A percentile compares a stretch with the other conserved stretches of the same genome.
phyloP scores from a whole-genome alignment of 805 yeast species.

The Lipomyces lipofer region DNA sequence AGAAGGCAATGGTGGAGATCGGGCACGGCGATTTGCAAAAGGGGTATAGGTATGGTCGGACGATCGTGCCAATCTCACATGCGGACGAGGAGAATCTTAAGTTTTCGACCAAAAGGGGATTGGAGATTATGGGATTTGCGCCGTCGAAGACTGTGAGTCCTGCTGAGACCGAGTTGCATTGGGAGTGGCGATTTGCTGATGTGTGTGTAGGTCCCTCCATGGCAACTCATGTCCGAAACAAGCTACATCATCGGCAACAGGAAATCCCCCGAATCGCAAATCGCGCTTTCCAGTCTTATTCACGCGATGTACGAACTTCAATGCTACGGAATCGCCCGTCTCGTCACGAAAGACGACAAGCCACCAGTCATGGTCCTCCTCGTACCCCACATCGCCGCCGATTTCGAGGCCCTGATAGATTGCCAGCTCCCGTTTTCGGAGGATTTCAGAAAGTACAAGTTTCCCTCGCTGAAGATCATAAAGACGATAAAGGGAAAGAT shows the following conservation, averaged over 20 bases:
- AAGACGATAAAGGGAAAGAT: conserved; percentile 41
- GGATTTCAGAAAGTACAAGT: conserved; percentile 55
- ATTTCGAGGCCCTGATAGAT: conserved; percentile 43
- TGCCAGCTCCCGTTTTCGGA: conserved; percentile 68
- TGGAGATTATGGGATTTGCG: conserved; percentile 67
- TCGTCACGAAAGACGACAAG: conserved; percentile 49
- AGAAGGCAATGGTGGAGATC: conserved; percentile 39
- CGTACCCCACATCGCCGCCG: conserved; percentile 19
- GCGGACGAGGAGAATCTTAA: conserved; percentile 48
- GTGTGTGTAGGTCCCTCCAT: conserved; percentile 55
- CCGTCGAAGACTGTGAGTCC: conserved; percentile 35
- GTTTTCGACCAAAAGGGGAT: conserved; percentile 50
- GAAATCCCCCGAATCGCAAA: conserved; percentile 43
- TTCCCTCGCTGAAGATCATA: conserved; percentile 49
- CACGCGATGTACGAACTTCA: conserved; percentile 53
- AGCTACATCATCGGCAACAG: conserved; percentile 51
- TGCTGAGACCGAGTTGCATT: background rate
- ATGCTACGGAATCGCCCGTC: conserved; percentile 60
- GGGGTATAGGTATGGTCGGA: conserved; percentile 69
- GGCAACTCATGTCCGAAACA: conserved; percentile 61
- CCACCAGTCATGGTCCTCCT: conserved; percentile 48
- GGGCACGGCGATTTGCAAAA: conserved; percentile 48
- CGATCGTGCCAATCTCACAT: conserved; percentile 55
- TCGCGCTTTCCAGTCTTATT: conserved; percentile 51
- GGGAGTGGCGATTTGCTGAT: too few relatives aligned